A percentile compares a stretch with the other conserved stretches of the same genome.
Evolutionary conservation across 768 basidiomycete genomes (phyloP).

Genomic region (Gymnopilus dilepis): DNA sequence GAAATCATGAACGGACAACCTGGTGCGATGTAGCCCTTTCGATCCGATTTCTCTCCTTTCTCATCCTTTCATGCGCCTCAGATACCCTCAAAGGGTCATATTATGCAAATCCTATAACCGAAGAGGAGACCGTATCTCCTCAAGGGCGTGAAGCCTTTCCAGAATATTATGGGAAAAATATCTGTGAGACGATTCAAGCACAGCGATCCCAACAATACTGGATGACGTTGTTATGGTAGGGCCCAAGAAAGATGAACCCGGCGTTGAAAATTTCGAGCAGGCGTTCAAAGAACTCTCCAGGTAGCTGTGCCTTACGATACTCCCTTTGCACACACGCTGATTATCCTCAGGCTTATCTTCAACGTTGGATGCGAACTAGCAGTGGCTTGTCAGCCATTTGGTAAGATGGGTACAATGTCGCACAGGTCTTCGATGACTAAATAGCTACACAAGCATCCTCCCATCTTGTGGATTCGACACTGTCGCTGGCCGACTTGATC

Average conservation of each 20-base stretch:
- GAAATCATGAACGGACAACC: constrained; percentile 97
- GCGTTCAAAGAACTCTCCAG: constrained; percentile 88
- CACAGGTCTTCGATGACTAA: not conserved
- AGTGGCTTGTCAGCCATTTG: constrained; percentile 89
- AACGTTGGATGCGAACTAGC: constrained; percentile 83
- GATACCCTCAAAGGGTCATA: constrained; percentile 92
- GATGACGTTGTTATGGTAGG: constrained; percentile 43
- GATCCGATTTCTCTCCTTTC: not conserved
- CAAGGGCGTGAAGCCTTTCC: constrained; percentile 63
- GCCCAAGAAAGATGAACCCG: constrained; percentile 62
- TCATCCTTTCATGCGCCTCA: constrained; percentile 25
- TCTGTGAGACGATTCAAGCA: constrained; percentile 58
- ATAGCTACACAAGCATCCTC: constrained; percentile 55
- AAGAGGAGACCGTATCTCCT: constrained; percentile 63
- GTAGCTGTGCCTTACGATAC: constrained; percentile 35
- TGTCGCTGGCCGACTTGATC: constrained; percentile 78
- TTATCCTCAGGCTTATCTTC: constrained; percentile 70
- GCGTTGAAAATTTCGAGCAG: constrained; percentile 77
- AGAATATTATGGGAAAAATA: constrained; percentile 88
- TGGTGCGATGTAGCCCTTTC: constrained; percentile 43
- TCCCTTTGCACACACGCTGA: not conserved
- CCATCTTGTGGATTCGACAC: constrained; percentile 65
- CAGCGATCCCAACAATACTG: no score
- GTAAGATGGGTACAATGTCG: constrained; percentile 41
- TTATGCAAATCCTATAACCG: constrained; percentile 87